phyloP scores from a whole-genome alignment of 164 flowering plant genomes.

The Annona squamosa region DNA sequence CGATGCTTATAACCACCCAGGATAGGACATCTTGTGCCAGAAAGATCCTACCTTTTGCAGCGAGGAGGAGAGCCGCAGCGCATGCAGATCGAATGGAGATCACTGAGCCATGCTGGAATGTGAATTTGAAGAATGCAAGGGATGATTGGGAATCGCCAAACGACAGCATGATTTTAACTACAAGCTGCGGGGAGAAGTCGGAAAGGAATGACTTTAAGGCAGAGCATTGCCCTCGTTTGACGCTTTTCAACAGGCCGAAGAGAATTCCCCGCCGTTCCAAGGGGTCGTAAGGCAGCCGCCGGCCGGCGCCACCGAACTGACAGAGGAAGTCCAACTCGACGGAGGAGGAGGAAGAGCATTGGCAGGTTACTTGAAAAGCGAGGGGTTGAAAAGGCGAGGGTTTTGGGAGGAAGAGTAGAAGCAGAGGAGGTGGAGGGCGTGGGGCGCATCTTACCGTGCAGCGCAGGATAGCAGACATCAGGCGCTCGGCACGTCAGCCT shows the following conservation, averaged over 20 bases:
- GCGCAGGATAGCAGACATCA: constrained; percentile 28
- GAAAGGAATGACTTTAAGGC: constrained; percentile 30
- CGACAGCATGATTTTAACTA: constrained; percentile 45
- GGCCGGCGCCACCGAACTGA: constrained; percentile 37
- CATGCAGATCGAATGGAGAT: constrained; percentile 35
- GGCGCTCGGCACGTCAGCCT: too few relatives aligned
- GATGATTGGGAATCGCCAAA: constrained; percentile 31
- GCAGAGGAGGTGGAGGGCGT: not conserved
- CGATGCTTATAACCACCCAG: constrained; percentile 43
- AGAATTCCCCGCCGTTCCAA: constrained; percentile 40
- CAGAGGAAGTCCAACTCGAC: constrained; percentile 24
- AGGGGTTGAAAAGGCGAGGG: constrained; percentile 10
- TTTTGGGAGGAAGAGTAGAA: constrained; percentile 1
- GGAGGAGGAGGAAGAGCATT: constrained; percentile 12
- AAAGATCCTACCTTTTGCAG: constrained; percentile 27
- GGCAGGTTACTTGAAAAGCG: constrained; percentile 1
- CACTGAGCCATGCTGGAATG: constrained; percentile 33
- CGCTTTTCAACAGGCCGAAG: constrained; percentile 34
- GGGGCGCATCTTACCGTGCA: constrained; percentile 6
- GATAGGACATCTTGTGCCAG: constrained; percentile 65
- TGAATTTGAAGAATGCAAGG: constrained; percentile 57
- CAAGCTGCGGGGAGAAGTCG: constrained; percentile 35
- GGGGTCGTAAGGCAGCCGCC: constrained; percentile 24
- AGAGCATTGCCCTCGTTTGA: constrained; percentile 30
- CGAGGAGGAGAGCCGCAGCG: constrained; percentile 43